Evolutionary conservation across 176 grass and related monocot genomes (phyloP).

Genomic region (Phoenix dactylifera): DNA sequence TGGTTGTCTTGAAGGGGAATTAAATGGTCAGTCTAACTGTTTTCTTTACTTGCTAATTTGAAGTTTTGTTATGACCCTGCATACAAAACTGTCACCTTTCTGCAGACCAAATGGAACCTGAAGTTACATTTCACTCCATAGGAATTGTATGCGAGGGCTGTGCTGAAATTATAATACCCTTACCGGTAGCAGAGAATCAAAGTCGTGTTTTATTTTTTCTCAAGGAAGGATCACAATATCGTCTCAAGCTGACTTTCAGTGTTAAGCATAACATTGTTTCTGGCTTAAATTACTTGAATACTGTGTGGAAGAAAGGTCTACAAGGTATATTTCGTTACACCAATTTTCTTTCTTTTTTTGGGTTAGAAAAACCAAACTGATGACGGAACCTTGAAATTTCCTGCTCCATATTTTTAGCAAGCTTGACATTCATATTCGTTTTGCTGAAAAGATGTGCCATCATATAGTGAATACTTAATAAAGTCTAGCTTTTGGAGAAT

Average conservation of each 20-base stretch:
- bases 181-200: slow-evolving; percentile 26
- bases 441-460: no score
- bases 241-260: slow-evolving; percentile 33
- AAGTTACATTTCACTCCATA: slow-evolving; percentile 37
- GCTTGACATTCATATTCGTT: no score
- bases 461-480: no score
- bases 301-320: slow-evolving; percentile 44
- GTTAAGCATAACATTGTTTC: slow-evolving; percentile 47
- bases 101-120: slow-evolving; percentile 29
- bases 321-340: slow-evolving; percentile 13
- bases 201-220: slow-evolving; percentile 32
- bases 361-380: not conserved
- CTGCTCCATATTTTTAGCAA: no score
- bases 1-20: slow-evolving; percentile 24
- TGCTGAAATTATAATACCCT: slow-evolving; percentile 17
- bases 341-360: no score
- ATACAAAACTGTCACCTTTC: no score
- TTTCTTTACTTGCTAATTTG: not conserved
- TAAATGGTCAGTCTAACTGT: not conserved
- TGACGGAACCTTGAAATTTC: no score
- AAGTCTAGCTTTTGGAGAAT: no score
- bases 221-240: slow-evolving; percentile 37
- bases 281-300: slow-evolving; percentile 37
- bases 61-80: no score
- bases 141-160: slow-evolving; percentile 33